A percentile compares a stretch with the other conserved stretches of the same genome.
Evolutionary conservation across 176 grass and related monocot species (phyloP).

Genomic region (Paspalum vaginatum): DNA sequence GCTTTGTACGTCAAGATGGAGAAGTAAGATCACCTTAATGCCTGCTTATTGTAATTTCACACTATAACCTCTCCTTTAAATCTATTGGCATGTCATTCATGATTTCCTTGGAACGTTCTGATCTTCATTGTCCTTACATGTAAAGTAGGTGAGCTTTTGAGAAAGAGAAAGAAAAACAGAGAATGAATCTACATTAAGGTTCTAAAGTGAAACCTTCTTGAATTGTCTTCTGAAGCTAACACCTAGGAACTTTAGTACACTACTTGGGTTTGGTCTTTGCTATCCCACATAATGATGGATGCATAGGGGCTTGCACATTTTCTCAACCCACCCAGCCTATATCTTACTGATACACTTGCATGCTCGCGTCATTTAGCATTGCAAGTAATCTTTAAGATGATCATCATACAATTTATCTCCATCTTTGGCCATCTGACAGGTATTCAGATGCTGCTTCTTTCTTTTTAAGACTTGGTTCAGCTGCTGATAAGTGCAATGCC

Average conservation of each 20-base stretch:
- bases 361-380: background rate
- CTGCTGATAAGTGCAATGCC: conserved; percentile 97
- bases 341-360: background rate
- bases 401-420: background rate
- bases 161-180: background rate
- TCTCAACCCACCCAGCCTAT: background rate
- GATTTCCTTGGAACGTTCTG: background rate
- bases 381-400: background rate
- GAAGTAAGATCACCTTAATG: conserved; percentile 53
- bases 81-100: background rate
- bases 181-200: background rate
- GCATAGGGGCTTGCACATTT: background rate
- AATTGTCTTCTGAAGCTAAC: background rate
- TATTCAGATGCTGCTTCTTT: conserved; percentile 86
- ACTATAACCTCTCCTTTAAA: background rate
- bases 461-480: conserved; percentile 78
- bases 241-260: background rate
- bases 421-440: conserved; percentile 45
- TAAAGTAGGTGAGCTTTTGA: background rate
- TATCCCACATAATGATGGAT: conserved; percentile 3
- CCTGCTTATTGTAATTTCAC: conserved; percentile 7
- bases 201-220: background rate
- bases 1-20: conserved; percentile 79
- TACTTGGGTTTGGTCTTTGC: background rate
- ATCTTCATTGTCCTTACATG: background rate